Evolutionary conservation across 306 rosid species (phyloP).

Genomic region (Gastrolobium bilobum): DNA sequence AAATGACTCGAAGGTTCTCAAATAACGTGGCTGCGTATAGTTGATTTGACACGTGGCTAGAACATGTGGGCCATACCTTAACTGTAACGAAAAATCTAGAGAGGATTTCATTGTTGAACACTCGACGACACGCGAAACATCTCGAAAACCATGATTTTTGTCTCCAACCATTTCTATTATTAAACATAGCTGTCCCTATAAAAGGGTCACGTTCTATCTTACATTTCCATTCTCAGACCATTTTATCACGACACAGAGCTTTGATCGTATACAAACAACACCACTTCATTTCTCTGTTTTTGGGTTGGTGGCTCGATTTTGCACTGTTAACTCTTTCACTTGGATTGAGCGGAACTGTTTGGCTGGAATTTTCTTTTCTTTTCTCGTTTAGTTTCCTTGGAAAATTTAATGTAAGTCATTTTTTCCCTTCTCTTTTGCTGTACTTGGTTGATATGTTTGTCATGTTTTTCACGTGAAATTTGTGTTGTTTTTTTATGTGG

Average conservation of each 20-base stretch:
- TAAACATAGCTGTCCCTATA: not conserved
- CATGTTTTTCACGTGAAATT: not conserved
- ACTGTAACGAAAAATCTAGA: constrained; percentile 40
- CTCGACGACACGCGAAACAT: constrained; percentile 35
- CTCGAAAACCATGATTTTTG: constrained; percentile 23
- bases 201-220: not conserved
- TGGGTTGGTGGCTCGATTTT: constrained; percentile 70
- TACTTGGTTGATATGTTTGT: no score
- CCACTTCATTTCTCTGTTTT: not conserved
- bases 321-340: constrained; percentile 54
- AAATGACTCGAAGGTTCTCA: constrained; percentile 13
- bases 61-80: constrained; percentile 32
- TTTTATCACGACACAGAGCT: not conserved
- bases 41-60: constrained; percentile 18
- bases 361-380: constrained; percentile 45
- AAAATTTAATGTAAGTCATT: constrained; percentile 47
- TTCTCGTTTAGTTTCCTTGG: not conserved
- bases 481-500: not conserved
- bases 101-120: not conserved
- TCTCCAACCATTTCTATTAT: not conserved
- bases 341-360: constrained; percentile 67
- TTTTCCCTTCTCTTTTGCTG: not conserved
- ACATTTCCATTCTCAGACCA: not conserved
- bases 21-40: not conserved
- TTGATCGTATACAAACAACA: constrained; percentile 15